Conservation (phyloP, 345 rosid species). For the Theobroma cacao region DNA sequence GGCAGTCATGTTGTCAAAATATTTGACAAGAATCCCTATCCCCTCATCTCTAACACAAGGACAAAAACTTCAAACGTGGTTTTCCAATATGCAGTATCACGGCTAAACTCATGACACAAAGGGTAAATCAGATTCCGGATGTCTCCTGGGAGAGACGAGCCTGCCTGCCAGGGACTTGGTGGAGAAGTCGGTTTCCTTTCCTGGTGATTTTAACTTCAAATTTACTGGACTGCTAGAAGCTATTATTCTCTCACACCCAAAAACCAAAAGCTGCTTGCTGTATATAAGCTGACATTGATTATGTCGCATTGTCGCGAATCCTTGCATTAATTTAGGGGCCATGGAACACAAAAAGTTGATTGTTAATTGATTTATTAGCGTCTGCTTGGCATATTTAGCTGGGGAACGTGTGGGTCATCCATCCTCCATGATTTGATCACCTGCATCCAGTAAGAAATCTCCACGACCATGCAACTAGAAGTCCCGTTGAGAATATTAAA, state of each 20-base stretch:
- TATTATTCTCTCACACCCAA: slow-evolving; percentile 1
- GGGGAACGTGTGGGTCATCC: not conserved
- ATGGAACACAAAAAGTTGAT: not conserved
- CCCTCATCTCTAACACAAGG: not conserved
- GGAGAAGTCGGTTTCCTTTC: not conserved
- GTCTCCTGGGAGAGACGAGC: not conserved
- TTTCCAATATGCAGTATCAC: not conserved
- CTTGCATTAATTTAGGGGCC: not conserved
- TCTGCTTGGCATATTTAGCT: not conserved
- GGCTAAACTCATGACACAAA: not conserved
- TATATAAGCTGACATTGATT: slow-evolving; percentile 10
- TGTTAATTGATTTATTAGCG: not conserved
- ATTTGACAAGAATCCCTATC: not conserved
- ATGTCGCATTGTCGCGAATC: not conserved
- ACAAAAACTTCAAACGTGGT: no score
- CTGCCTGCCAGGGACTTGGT: not conserved
- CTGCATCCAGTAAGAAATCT: slow-evolving; percentile 20
- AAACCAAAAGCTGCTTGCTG: slow-evolving; percentile 6
- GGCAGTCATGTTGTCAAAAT: not conserved
- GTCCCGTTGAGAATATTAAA: not conserved
- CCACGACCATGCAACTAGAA: slow-evolving; percentile 12
- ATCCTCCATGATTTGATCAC: slow-evolving; percentile 28
- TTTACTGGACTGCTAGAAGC: not conserved
- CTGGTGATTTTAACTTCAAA: not conserved
- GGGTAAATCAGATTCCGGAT: not conserved